Percentiles rank a stretch among this genome's conserved stretches.
These are phyloP conservation scores for Saccharum hybrid DNA, from an alignment of 202 grass and related monocot genomes.

Conservation along the genomic window DNA sequence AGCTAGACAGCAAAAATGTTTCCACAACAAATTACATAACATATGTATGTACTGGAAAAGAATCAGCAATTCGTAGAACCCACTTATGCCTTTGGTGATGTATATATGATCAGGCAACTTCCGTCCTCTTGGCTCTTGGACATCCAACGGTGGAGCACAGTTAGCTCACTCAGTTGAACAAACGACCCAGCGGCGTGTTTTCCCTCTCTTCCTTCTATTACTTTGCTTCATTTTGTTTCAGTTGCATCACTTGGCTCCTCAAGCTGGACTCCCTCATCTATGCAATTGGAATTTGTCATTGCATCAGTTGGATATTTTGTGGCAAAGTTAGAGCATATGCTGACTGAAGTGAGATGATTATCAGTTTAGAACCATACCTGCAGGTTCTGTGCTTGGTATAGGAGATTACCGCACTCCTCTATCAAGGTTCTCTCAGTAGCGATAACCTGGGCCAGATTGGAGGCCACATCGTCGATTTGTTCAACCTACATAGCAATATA, in stretches of 20 bases:
- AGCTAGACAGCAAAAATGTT: conserved; percentile 15
- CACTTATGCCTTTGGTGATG: neutral
- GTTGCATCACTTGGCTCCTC: conserved; percentile 62
- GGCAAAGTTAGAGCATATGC: neutral
- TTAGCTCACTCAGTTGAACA: conserved; percentile 22
- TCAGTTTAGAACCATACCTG: conserved; percentile 56
- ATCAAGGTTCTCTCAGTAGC: conserved; percentile 55
- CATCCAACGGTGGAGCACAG: conserved; percentile 26
- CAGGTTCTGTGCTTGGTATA: conserved; percentile 63
- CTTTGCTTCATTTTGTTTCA: conserved; percentile 40
- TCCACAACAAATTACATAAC: conserved; percentile 12
- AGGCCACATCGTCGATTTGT: conserved; percentile 54
- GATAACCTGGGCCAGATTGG: conserved; percentile 57
- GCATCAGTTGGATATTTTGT: conserved; percentile 18
- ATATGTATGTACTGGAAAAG: conserved; percentile 59
- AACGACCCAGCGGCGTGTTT: neutral
- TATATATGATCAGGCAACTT: conserved; percentile 20
- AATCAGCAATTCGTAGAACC: conserved; percentile 42
- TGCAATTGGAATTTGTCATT: conserved; percentile 23
- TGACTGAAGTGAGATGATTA: conserved; percentile 10
- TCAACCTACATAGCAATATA: conserved; percentile 44
- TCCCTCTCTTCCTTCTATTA: neutral
- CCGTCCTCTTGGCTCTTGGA: conserved; percentile 17
- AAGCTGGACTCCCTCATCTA: conserved; percentile 85
- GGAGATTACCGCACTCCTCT: conserved; percentile 78